A percentile compares a stretch with the other conserved stretches of the same genome.
Evolutionary conservation across 2,329 filamentous ascomycete species (phyloP).

Genomic region (Fusarium chaquense): DNA sequence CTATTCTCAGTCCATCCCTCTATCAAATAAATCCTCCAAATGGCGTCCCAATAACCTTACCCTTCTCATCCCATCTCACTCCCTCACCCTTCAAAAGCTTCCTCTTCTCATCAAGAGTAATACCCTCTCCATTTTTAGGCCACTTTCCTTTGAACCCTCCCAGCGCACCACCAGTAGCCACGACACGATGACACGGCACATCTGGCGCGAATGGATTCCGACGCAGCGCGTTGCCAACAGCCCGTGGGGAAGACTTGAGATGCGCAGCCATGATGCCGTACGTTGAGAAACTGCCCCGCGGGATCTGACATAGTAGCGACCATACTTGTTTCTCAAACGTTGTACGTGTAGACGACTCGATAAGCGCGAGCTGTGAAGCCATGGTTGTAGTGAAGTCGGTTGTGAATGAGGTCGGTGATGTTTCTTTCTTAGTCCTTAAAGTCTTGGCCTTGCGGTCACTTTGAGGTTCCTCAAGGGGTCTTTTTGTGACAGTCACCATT

Average conservation of each 20-base stretch:
- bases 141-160: constrained; percentile 79
- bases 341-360: constrained; percentile 60
- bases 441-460: constrained; percentile 30
- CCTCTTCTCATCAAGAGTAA: constrained; percentile 74
- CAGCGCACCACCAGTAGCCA: constrained; percentile 77
- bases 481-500: constrained; percentile 38
- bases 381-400: constrained; percentile 42
- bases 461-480: constrained; percentile 34
- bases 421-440: constrained; percentile 19
- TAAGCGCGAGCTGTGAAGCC: constrained; percentile 58
- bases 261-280: constrained; percentile 79
- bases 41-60: constrained; percentile 69
- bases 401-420: neutral
- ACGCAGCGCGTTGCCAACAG: constrained; percentile 81
- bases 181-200: constrained; percentile 84
- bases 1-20: neutral
- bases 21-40: constrained; percentile 50
- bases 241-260: constrained; percentile 77
- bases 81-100: constrained; percentile 72
- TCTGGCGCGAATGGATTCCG: constrained; percentile 85
- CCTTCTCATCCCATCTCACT: constrained; percentile 70
- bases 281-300: constrained; percentile 78
- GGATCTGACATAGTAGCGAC: constrained; percentile 80
- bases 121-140: constrained; percentile 70
- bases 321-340: constrained; percentile 75